Evolutionary conservation across 2,329 filamentous ascomycete species (phyloP).

Genomic region (Colletotrichum sp.): DNA sequence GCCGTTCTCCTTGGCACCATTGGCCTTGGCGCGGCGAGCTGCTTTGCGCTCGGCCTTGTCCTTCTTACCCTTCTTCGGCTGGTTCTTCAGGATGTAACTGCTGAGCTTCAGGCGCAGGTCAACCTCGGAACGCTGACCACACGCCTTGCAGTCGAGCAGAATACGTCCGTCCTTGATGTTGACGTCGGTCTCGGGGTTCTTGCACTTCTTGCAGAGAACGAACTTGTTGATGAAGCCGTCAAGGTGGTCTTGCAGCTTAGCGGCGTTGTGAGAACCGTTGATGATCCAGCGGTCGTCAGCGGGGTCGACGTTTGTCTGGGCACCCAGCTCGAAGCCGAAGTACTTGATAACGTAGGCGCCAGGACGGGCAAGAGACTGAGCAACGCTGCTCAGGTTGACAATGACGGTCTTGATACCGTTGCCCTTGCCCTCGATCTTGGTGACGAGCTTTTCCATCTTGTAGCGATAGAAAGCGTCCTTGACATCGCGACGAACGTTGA

Average conservation of each 20-base stretch:
- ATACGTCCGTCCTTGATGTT: constrained; percentile 94
- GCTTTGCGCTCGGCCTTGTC: constrained; percentile 94
- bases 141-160: constrained; percentile 97
- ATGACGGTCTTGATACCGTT: constrained; percentile 99
- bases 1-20: constrained; percentile 59
- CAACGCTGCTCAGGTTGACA: constrained; percentile 94
- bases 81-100: constrained; percentile 96
- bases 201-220: constrained; percentile 99
- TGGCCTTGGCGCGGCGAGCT: constrained; percentile 83
- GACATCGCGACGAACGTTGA: constrained; percentile 99
- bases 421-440: constrained; percentile 99
- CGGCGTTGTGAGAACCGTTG: constrained; percentile 95
- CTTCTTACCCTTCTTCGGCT: constrained; percentile 93
- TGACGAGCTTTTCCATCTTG: constrained; percentile 99
- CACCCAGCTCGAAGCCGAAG: constrained; percentile 98
- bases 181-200: constrained; percentile 98
- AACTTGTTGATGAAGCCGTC: constrained; percentile 99
- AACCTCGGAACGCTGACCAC: constrained; percentile 89
- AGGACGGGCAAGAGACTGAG: constrained; percentile 88
- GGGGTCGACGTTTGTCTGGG: constrained; percentile 97
- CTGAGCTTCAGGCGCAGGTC: constrained; percentile 95
- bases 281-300: constrained; percentile 99
- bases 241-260: constrained; percentile 96
- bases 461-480: constrained; percentile 99
- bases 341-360: constrained; percentile 98